Base-by-base conservation (phyloP, 176 grass and related monocot genomes). In the Panicum miliaceum region DNA sequence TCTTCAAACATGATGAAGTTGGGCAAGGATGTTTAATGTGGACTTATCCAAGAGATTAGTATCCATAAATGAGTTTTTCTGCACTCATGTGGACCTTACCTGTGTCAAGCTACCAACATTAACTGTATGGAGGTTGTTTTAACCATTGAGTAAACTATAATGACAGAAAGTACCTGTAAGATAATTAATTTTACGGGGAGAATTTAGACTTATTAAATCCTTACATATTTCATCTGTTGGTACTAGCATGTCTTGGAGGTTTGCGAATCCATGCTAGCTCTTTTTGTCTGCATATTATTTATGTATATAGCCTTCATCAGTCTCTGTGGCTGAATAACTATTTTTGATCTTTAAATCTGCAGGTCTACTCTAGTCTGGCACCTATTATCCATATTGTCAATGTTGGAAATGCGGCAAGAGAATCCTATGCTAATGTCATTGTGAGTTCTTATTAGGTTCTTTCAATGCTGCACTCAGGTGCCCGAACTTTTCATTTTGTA, bases 401-500 rank as follows among this genome's bases (percentile, higher is more conserved):
- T 64, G 73, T 94, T 18, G 76, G 86, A n/a, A 88, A 78, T 29
- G 69, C 88, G 61, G 48, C 88, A 80, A 87, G 62, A 89, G 86
- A 97, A 87, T 97, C 94, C 41, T 85, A 89, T 89, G 92, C 92
- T 77, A 97, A 97, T 59, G 50, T 97, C 74, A 94, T 88, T 73
- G 94, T 97, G 84, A 79, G 90, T 83, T 81, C 46, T 86, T 42
- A 73, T 78, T 27, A 78, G 73, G 38, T 64, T 84, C 29, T 41
- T 82, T 23, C 64, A 67, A 66, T 77, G 51, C 46, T 20, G 36
- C n/a, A 54, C 22, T 84, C 56, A 64, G 40, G 4, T 41, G 57
- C 32, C 4, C 36, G 15, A n/a, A 16, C 5, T 76, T 15, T 14
- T 67, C 8, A 12, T 75, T 66, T 86, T 15, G n/a, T 72, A 46